Conservation (phyloP, 192 early-diverging fungal species). For the Radiomyces spectabilis region DNA sequence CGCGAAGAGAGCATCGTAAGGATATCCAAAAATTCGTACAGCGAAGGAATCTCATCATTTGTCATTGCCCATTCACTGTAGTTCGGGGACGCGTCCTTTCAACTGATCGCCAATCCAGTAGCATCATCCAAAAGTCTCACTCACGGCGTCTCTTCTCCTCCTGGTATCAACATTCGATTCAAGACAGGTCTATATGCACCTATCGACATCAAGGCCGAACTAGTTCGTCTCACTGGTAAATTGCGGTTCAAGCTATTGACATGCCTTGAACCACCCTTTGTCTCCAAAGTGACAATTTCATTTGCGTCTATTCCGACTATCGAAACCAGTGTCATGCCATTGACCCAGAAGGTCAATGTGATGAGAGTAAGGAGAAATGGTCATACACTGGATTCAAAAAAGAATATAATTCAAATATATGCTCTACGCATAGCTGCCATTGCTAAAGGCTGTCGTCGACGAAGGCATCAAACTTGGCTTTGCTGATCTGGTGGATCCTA, state of each 20-base stretch:
- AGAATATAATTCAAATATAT: background rate
- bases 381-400: background rate
- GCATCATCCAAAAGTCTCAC: background rate
- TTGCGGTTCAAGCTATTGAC: slow-evolving; percentile 22
- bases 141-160: slow-evolving; percentile 5
- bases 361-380: slow-evolving; percentile 14
- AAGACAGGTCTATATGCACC: slow-evolving; percentile 19
- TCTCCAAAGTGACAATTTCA: slow-evolving; percentile 21
- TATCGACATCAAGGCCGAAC: slow-evolving; percentile 22
- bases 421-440: slow-evolving; percentile 1
- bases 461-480: slow-evolving; percentile 20
- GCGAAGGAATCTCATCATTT: background rate
- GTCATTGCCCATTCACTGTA: background rate
- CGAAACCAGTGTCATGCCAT: slow-evolving; percentile 25
- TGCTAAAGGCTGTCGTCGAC: slow-evolving; percentile 18
- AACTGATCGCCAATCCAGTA: slow-evolving; percentile 14
- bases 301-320: slow-evolving; percentile 18
- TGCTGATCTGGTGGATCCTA: slow-evolving; percentile 22
- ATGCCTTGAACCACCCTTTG: slow-evolving; percentile 15
- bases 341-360: slow-evolving; percentile 20
- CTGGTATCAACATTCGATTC: slow-evolving; percentile 16
- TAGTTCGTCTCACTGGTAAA: slow-evolving; percentile 18
- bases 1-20: slow-evolving; percentile 22
- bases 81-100: slow-evolving; percentile 21
- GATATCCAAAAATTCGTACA: background rate